Conservation (phyloP, 169 alveolate species). For the Plasmodium gaboni region DNA sequence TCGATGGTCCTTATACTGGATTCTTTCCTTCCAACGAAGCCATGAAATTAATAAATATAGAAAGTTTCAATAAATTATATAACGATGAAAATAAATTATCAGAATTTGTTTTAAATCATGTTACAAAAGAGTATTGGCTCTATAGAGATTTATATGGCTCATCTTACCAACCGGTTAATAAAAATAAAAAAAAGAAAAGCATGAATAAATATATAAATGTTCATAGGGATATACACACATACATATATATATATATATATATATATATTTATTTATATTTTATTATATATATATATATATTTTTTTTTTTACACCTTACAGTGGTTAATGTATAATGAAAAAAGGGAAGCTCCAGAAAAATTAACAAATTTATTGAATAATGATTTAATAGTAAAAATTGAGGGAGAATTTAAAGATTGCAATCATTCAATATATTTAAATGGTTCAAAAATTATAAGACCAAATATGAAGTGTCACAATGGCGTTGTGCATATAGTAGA, state of each 20-base stretch:
- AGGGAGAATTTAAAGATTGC: constrained; percentile 77
- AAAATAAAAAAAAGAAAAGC: not conserved
- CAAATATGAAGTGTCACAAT: constrained; percentile 86
- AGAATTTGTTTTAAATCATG: constrained; percentile 83
- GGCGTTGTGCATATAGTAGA: constrained; percentile 86
- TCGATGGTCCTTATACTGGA: constrained; percentile 88
- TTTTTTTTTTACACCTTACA: not conserved
- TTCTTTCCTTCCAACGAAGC: constrained; percentile 83
- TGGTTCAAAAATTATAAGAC: constrained; percentile 81
- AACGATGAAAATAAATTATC: constrained; percentile 64
- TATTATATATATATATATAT: not conserved
- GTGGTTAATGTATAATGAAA: constrained; percentile 82
- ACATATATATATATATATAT: not conserved
- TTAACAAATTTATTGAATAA: constrained; percentile 69
- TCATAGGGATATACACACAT: not conserved
- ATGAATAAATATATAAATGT: not conserved
- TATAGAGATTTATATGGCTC: constrained; percentile 86
- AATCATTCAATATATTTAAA: constrained; percentile 78
- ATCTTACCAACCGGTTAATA: constrained; percentile 81
- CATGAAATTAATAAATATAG: constrained; percentile 59
- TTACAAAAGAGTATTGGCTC: constrained; percentile 81
- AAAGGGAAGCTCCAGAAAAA: constrained; percentile 82
- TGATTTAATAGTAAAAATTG: constrained; percentile 77
- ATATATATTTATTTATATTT: not conserved
- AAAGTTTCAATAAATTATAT: constrained; percentile 59